Base-by-base conservation (phyloP, 2,329 filamentous ascomycete species). In the Cryphonectria parasitica region DNA sequence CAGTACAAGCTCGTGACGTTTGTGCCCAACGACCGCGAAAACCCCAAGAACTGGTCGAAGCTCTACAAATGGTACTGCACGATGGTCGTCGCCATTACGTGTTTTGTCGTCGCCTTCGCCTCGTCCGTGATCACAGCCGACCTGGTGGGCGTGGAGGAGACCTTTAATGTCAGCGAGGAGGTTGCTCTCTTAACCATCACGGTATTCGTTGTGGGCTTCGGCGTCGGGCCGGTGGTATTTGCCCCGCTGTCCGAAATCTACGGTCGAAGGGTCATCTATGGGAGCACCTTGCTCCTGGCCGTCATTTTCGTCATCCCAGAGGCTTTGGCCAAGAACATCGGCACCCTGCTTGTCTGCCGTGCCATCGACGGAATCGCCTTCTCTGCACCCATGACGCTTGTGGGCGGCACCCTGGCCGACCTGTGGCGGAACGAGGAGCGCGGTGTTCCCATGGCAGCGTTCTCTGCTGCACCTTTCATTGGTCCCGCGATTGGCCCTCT, bases 31-130 rank as follows among this genome's bases (percentile, higher is more conserved):
- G 93, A 96, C 78, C 87, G 88, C 0, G 91, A 90, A 74, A 95
- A 95, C 76, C 93, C 93, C 0, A 95, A 95, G 85, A 96, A 95
- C 80, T 96, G 92, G 92, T 89, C 87, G 69, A 94, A 93, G 79
- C 83, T 81, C 0, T 91, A 84, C 79, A 96, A 95, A 81, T 95
- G 93, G 92, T 93, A 91, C 77, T 91, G 89, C 77, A 97, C 94
- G 34, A 94, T 97, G 91, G 89, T 93, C 22, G 93, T 97, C 0
- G 92, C 94, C 1, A 73, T 88, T 31, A 92, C 91, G 1, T 93
- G 91, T 77, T 93, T 94, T 77, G 90, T 92, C 56, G 91, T 93
- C 61, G 90, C 91, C 0, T 89, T 93, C 70, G 84, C 85, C 34
- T 93, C 90, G 64, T 89, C 90, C 66, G 90, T 97, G 74, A 90